Conservation (phyloP, 2,329 filamentous ascomycete species). For the Microcyclosporella mali region DNA sequence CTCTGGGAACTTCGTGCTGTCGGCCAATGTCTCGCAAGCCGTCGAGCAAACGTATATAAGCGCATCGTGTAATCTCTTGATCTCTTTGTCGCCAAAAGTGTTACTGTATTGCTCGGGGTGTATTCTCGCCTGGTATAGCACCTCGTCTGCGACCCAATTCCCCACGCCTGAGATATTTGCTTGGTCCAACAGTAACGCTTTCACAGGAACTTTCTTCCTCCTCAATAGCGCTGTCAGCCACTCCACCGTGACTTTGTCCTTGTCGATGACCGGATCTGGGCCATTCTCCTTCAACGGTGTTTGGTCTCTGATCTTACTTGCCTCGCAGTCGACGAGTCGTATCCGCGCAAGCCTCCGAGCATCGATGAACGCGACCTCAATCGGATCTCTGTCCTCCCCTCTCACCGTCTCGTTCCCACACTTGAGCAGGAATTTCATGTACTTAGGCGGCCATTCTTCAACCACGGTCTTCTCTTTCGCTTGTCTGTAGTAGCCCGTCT, state of each 20-base stretch:
- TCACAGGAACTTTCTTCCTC: constrained; percentile 77
- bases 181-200: constrained; percentile 83
- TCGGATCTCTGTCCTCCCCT: constrained; percentile 40
- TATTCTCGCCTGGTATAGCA: constrained; percentile 79
- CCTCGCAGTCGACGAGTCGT: constrained; percentile 74
- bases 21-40: constrained; percentile 70
- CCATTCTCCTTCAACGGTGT: constrained; percentile 85
- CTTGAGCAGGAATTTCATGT: constrained; percentile 77
- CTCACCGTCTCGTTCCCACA: constrained; percentile 34
- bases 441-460: constrained; percentile 73
- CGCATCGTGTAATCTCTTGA: constrained; percentile 63
- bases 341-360: constrained; percentile 71
- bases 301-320: constrained; percentile 64
- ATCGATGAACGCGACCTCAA: constrained; percentile 74
- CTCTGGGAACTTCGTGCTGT: constrained; percentile 76
- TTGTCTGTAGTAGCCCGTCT: constrained; percentile 72
- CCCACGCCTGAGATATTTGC: constrained; percentile 84
- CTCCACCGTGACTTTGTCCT: constrained; percentile 65
- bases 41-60: constrained; percentile 74
- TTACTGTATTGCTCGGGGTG: constrained; percentile 93
- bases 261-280: constrained; percentile 83
- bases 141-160: constrained; percentile 96
- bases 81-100: constrained; percentile 65
- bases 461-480: constrained; percentile 48
- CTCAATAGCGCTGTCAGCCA: constrained; percentile 68